phyloP scores from a whole-genome alignment of 352 stramenopile genomes.

The Pythium utonaiense region DNA sequence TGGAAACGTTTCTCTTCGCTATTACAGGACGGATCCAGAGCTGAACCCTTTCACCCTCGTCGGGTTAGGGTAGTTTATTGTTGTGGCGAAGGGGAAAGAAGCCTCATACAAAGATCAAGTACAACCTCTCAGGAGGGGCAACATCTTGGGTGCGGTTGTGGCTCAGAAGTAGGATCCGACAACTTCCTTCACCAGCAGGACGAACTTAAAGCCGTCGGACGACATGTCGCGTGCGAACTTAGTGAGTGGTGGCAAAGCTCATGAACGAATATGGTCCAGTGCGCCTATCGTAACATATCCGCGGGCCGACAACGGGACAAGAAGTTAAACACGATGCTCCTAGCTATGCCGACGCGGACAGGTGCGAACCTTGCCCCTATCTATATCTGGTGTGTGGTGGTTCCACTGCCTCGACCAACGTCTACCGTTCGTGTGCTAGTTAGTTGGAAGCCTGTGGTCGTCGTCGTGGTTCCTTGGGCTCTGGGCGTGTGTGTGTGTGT shows the following conservation, averaged over 20 bases:
- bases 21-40: no score
- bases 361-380: no score
- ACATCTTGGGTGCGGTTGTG: constrained; percentile 27
- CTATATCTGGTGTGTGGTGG: no score
- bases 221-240: constrained; percentile 9
- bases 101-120: constrained; percentile 20
- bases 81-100: constrained; percentile 24
- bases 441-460: neutral
- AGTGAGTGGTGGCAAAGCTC: neutral
- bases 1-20: no score
- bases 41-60: neutral
- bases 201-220: constrained; percentile 13
- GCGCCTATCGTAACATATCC: no score
- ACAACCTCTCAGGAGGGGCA: neutral
- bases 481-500: neutral
- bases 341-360: no score
- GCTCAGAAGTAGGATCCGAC: constrained; percentile 30
- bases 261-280: no score
- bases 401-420: no score
- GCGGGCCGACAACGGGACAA: no score
- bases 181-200: neutral
- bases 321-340: no score
- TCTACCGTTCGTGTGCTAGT: neutral
- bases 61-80: constrained; percentile 15
- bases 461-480: neutral